A percentile compares a stretch with the other conserved stretches of the same genome.
phyloP scores from a whole-genome alignment of 768 basidiomycete genomes.

The Boletus tomentosulus region DNA sequence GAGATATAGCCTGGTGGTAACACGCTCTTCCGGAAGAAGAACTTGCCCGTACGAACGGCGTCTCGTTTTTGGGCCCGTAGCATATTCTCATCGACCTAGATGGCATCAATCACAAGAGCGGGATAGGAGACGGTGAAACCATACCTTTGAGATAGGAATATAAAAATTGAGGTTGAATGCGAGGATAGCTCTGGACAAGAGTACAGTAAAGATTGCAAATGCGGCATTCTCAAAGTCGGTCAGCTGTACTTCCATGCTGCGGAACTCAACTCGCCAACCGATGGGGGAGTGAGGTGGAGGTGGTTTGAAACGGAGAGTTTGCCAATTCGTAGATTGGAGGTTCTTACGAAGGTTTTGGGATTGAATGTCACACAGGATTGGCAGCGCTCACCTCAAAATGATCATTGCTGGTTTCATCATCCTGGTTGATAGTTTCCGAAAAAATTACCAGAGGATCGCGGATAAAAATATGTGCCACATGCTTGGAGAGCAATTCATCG shows the following conservation, averaged over 20 bases:
- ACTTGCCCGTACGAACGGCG: conserved; percentile 69
- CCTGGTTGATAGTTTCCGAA: conserved; percentile 89
- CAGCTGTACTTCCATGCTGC: conserved; percentile 98
- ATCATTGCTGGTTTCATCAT: conserved; percentile 82
- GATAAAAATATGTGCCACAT: conserved; percentile 94
- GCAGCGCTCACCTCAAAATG: conserved; percentile 80
- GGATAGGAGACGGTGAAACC: background rate
- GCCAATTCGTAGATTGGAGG: conserved; percentile 99
- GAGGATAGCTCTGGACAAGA: conserved; percentile 91
- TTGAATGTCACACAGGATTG: background rate
- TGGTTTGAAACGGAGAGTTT: conserved; percentile 97
- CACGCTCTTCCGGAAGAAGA: conserved; percentile 87
- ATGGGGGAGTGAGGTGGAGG: conserved; percentile 90
- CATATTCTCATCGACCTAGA: conserved; percentile 97
- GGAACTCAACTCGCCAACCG: conserved; percentile 98
- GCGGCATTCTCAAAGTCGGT: conserved; percentile 99
- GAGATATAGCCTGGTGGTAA: conserved; percentile 50
- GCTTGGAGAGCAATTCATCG: conserved; percentile 82
- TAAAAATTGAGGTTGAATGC: conserved; percentile 92
- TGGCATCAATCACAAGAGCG: background rate
- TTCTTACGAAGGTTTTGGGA: conserved; percentile 49
- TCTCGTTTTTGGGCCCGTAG: conserved; percentile 78
- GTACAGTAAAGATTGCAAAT: conserved; percentile 90
- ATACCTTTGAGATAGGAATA: conserved; percentile 92
- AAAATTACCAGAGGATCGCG: conserved; percentile 96